phyloP scores from a whole-genome alignment of 176 grass and related monocot species.

The Lolium multiflorum region DNA sequence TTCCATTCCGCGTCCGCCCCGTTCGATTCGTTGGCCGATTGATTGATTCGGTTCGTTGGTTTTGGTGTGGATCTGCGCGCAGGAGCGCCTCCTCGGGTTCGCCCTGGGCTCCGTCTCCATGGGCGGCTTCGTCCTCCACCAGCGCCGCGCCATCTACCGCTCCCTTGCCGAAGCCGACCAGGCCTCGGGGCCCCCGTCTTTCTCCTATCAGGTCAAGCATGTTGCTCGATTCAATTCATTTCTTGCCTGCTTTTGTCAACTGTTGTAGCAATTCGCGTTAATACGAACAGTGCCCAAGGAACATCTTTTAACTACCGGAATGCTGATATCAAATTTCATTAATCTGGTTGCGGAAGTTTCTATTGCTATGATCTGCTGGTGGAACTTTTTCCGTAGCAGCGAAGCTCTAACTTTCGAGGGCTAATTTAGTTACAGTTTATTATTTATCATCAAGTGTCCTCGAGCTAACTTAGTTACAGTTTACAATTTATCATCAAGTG shows the following conservation, averaged over 20 bases:
- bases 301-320: background rate
- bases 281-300: background rate
- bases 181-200: background rate
- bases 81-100: slow-evolving; percentile 66
- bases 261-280: background rate
- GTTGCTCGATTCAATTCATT: background rate
- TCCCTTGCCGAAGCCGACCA: slow-evolving; percentile 45
- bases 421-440: background rate
- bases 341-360: background rate
- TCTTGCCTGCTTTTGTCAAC: background rate
- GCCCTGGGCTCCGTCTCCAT: slow-evolving; percentile 59
- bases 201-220: slow-evolving; percentile 44
- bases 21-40: background rate
- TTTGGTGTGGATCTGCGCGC: slow-evolving; percentile 46
- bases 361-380: background rate
- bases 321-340: background rate
- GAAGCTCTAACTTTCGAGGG: background rate
- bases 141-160: slow-evolving; percentile 54
- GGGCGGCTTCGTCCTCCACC: slow-evolving; percentile 56
- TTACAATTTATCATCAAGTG: no score
- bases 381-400: background rate
- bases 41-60: slow-evolving; percentile 32
- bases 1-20: background rate
- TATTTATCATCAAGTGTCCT: no score
- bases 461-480: no score